phyloP scores from a whole-genome alignment of 2,329 filamentous ascomycete species.

The Ophiocordyceps camponoti-leonardi region DNA sequence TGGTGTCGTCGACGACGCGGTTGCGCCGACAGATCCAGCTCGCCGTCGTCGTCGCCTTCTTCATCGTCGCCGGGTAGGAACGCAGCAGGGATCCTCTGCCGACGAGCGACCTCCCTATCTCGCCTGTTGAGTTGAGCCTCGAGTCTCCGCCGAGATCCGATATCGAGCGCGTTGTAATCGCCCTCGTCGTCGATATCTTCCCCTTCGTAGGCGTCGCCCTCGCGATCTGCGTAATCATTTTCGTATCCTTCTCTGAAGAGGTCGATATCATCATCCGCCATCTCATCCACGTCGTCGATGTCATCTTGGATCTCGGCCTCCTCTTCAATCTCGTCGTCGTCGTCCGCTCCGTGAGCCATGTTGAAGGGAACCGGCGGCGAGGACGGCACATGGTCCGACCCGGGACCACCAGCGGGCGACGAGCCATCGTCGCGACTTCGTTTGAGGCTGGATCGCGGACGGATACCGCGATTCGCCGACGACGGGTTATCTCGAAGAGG shows the following conservation, averaged over 20 bases:
- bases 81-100: conserved; percentile 50
- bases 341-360: conserved; percentile 50
- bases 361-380: conserved; percentile 42
- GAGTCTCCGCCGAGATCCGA: conserved; percentile 48
- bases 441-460: conserved; percentile 33
- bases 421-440: conserved; percentile 35
- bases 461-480: conserved; percentile 63
- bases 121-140: conserved; percentile 58
- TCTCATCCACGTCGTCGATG: conserved; percentile 63
- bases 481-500: conserved; percentile 66
- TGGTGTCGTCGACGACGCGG: conserved; percentile 70
- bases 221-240: conserved; percentile 50
- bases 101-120: conserved; percentile 52
- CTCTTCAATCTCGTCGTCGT: conserved; percentile 55
- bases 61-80: conserved; percentile 73
- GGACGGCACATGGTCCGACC: conserved; percentile 48
- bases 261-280: conserved; percentile 67
- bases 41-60: conserved; percentile 67
- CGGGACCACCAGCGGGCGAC: conserved; percentile 30
- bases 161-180: conserved; percentile 53
- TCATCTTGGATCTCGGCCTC: conserved; percentile 57
- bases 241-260: conserved; percentile 60
- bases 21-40: conserved; percentile 72
- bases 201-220: conserved; percentile 52
- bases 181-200: conserved; percentile 62